Evolutionary conservation across 1,284 basidiomycete genomes (phyloP).

Genomic region (Cronartium quercuum): DNA sequence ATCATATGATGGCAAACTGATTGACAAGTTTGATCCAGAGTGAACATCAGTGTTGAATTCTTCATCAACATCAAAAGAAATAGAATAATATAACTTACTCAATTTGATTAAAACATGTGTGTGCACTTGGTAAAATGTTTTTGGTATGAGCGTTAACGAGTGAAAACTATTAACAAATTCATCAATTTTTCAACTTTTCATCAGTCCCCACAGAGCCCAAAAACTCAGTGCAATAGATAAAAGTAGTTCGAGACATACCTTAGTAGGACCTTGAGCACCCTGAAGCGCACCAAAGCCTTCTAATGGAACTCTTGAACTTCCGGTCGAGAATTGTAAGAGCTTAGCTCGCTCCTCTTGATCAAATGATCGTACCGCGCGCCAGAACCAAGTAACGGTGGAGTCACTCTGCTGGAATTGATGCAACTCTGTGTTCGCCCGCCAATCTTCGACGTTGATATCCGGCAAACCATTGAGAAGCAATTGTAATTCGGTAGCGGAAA

Average conservation of each 20-base stretch:
- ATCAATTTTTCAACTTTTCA: not conserved
- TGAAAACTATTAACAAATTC: constrained; percentile 3
- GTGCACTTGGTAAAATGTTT: constrained; percentile 34
- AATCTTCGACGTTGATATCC: constrained; percentile 98
- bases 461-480: constrained; percentile 57
- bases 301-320: constrained; percentile 80
- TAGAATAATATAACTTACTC: constrained; percentile 9
- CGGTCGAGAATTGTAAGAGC: constrained; percentile 81
- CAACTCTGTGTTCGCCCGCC: constrained; percentile 80
- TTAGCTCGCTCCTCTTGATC: constrained; percentile 94
- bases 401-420: constrained; percentile 54
- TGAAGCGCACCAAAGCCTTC: constrained; percentile 58
- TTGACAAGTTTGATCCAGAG: constrained; percentile 7
- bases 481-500: constrained; percentile 35
- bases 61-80: not conserved
- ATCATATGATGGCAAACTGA: constrained; percentile 81
- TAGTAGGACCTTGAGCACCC: constrained; percentile 34
- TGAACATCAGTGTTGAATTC: no score
- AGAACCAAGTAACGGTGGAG: constrained; percentile 97
- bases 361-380: constrained; percentile 95
- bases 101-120: constrained; percentile 38
- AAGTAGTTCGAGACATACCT: not conserved
- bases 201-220: not conserved
- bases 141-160: constrained; percentile 37
- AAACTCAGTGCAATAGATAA: not conserved